Evolutionary conservation across 2,329 filamentous ascomycete genomes (phyloP), one percentile per base, ranked within the genome.

Genomic region (Aaosphaeria arxii): DNA sequence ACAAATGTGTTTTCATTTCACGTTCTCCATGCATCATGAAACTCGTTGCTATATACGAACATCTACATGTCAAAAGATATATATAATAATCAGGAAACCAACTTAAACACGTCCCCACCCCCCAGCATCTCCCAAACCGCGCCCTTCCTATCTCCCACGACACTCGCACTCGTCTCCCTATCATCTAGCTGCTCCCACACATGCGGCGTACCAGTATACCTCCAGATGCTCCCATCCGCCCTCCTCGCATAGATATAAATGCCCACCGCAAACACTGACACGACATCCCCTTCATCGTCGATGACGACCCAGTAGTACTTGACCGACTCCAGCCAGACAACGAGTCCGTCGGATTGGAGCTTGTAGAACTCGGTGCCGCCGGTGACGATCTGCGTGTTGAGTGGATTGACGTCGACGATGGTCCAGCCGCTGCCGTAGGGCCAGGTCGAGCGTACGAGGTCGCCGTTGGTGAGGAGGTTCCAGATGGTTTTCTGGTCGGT

Each of bases 361-460:
- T 66, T 66, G 50, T 64, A 66, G 45, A 66, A 62, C 7, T 64
- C 57, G 3, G 63, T 54, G 2, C 58, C 61, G 7, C 61, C 63
- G 24, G 56, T 53, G 5, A 59, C 56, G 29, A 66, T 64, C 4
- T 48, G 55, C 6, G 54, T 30, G 11, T 64, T 66, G 1, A 41
- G 47, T 1, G 59, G 28, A 41, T 63, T 62, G 1, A 40, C n/a
- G 17, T 66, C 58, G 28, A 66, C 60, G 35, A 61, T 49, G 11
- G 54, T 49, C 59, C 60, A 63, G 11, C 55, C 55, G 3, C 42
- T 47, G 11, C 40, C 48, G 31, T 64, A 57, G 1, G 62, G 63
- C 55, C 56, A 64, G 4, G 46, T 30, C 2, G 53, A 55, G 9
- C 63, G 59, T 43, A 66, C 61, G 13, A 66, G 47, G 13, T 62